These are phyloP conservation scores for Clarkia xantiana DNA, from an alignment of 345 rosid genomes.

Conservation along the genomic window DNA sequence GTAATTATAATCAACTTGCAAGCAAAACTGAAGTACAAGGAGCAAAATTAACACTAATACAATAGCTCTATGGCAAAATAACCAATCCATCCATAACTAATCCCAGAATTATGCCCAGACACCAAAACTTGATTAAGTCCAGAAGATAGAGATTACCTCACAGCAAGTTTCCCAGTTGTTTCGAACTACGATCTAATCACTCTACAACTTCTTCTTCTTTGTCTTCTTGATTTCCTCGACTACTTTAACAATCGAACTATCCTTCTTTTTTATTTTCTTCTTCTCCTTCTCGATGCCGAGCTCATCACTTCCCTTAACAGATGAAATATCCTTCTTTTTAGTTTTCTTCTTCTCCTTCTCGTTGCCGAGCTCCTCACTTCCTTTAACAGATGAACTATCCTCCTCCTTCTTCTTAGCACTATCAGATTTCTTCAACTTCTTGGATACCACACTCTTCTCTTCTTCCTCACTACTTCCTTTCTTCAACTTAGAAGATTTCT, in stretches of 20 bases:
- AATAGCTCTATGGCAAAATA: background rate
- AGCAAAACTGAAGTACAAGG: background rate
- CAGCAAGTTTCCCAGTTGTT: no score
- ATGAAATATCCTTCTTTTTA: background rate
- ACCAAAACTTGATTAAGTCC: background rate
- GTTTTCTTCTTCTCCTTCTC: slow-evolving; percentile 8
- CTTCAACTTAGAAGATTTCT: slow-evolving; percentile 1
- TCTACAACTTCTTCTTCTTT: no score
- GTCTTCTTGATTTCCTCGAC: no score
- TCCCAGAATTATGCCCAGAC: background rate
- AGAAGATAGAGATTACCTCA: no score
- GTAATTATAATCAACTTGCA: no score
- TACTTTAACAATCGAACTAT: no score
- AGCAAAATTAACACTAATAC: background rate
- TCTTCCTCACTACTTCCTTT: background rate
- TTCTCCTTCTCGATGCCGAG: background rate
- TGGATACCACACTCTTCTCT: background rate
- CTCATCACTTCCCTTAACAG: slow-evolving; percentile 2
- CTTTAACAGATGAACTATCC: slow-evolving; percentile 1
- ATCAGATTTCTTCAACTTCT: background rate
- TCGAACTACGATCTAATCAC: no score
- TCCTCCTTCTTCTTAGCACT: slow-evolving; percentile 6
- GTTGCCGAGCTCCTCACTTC: background rate
- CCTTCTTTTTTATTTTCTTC: background rate
- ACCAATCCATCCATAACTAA: no score